phyloP scores from a whole-genome alignment of 441 rosid genomes.

The Erodium texanum region DNA sequence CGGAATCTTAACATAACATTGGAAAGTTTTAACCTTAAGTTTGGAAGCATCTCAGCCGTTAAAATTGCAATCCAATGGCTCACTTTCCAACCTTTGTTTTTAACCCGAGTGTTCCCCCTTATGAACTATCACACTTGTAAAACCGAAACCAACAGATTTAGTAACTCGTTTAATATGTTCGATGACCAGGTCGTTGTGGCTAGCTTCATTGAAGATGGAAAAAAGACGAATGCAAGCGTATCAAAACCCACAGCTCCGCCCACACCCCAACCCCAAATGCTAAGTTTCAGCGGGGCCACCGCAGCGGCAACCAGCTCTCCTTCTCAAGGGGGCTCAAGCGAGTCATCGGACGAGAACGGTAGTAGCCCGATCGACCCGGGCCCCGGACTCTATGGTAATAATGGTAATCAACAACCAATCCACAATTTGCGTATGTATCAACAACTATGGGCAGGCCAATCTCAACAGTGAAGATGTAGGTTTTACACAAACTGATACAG shows the following conservation, averaged over 20 bases:
- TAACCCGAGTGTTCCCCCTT: too few species aligned
- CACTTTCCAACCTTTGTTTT: too few species aligned
- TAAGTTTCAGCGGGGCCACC: constrained; percentile 47
- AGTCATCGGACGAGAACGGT: constrained; percentile 72
- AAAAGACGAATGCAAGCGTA: constrained; percentile 25
- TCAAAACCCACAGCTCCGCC: constrained; percentile 39
- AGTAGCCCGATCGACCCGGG: constrained; percentile 43
- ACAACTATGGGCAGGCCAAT: constrained; percentile 60
- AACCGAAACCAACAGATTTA: too few species aligned
- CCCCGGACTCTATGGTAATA: constrained; percentile 34
- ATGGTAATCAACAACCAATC: constrained; percentile 37
- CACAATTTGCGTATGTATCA: constrained; percentile 63
- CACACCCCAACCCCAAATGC: constrained; percentile 24
- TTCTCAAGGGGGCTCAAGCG: constrained; percentile 58
- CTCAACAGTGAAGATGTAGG: constrained; percentile 36
- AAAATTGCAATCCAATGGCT: too few species aligned
- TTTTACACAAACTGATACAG: too few species aligned
- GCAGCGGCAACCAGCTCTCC: constrained; percentile 47
- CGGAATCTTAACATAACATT: too few species aligned
- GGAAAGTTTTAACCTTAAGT: too few species aligned
- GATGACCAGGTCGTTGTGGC: constrained; percentile 64
- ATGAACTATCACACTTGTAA: too few species aligned
- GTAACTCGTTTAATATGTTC: too few species aligned
- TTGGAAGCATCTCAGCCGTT: too few species aligned
- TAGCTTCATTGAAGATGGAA: constrained; percentile 66